Base-by-base conservation (phyloP, 768 basidiomycete species). In the Pleurotus tuber-regium region DNA sequence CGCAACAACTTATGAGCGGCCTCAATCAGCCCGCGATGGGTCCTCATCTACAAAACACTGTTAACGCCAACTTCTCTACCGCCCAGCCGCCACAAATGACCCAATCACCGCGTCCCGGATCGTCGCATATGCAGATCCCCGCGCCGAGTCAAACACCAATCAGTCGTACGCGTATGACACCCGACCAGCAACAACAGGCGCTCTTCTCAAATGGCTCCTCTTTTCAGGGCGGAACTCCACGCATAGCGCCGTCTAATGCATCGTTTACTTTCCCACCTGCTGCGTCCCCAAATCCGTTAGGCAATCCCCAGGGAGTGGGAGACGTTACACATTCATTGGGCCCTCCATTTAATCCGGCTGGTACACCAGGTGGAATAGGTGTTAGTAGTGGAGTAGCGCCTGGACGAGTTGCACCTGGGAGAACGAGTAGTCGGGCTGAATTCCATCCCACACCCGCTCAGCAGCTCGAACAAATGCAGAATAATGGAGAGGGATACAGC, bases 381-480 rank as follows among this genome's bases (percentile, higher is more conserved):
- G 70, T 70, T 30, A 19, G 11, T 48, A n/a, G 24, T 44, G 43
- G 16, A 43, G 18, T n/a, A n/a, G 35, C n/a, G 66, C 67, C 36
- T 7, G 35, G 14, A 16, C 35, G 35, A 19, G 21, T 38, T n/a
- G n/a, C n/a, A 14, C 46, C 46, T 48, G 46, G n/a, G 18, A 48
- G 46, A 21, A 65, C 78, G 14, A 59, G 73, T 8, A 70, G 63
- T 43, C 78, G 78, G 23, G 25, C 68, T 4, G 60, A 65, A 6
- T 82, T 83, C 58, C 75, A 75, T 24, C 61, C 75, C 10, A 86
- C 85, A 0, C 84, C 86, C 2, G 82, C 83, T 2, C 86, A 89
- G 60, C 78, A 81, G 50, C 75, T 78, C 54, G 79, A 79, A 50
- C 75, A 82, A 59, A 81, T 83, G 72, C 75, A 73, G 54, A 67